phyloP scores from a whole-genome alignment of 495 filamentous ascomycete genomes.

The Filosporella fistucella region DNA sequence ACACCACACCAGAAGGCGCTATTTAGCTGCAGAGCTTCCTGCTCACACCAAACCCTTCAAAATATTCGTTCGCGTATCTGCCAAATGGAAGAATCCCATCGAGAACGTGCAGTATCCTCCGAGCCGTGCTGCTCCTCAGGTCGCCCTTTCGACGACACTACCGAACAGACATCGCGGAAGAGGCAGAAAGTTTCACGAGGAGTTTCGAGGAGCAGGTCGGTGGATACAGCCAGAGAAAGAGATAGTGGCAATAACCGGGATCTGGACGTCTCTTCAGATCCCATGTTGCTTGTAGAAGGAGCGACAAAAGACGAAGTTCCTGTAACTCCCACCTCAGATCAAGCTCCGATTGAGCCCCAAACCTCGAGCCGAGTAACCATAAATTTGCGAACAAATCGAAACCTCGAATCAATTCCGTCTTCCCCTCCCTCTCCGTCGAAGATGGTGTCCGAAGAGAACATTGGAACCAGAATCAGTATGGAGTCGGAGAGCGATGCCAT shows the following conservation, averaged over 20 bases:
- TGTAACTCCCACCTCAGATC: constrained; percentile 22
- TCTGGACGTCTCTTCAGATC: constrained; percentile 28
- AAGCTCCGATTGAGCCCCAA: constrained; percentile 14
- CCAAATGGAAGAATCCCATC: constrained; percentile 51
- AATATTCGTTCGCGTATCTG: constrained; percentile 6
- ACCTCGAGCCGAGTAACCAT: constrained; percentile 45
- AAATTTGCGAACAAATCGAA: constrained; percentile 42
- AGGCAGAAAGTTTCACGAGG: constrained; percentile 32
- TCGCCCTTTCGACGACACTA: constrained; percentile 46
- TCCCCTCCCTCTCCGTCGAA: constrained; percentile 37
- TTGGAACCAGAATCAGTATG: constrained; percentile 17
- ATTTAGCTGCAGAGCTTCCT: constrained; percentile 15
- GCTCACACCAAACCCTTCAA: background rate
- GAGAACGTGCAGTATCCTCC: constrained; percentile 53
- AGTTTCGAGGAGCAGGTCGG: constrained; percentile 22
- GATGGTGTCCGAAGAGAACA: constrained; percentile 12
- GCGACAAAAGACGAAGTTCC: constrained; percentile 33
- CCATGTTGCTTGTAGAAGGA: constrained; percentile 35
- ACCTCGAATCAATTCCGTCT: constrained; percentile 34
- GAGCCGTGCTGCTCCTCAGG: constrained; percentile 55
- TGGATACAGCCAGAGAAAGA: constrained; percentile 17
- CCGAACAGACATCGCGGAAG: constrained; percentile 45
- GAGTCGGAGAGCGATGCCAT: constrained; percentile 25
- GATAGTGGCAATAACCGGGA: too few species aligned
- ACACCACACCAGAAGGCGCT: too few species aligned